Percentiles rank a stretch among this genome's conserved stretches.
phyloP scores from a whole-genome alignment of 192 early-diverging fungal genomes.

The Chytriomyces sp. region DNA sequence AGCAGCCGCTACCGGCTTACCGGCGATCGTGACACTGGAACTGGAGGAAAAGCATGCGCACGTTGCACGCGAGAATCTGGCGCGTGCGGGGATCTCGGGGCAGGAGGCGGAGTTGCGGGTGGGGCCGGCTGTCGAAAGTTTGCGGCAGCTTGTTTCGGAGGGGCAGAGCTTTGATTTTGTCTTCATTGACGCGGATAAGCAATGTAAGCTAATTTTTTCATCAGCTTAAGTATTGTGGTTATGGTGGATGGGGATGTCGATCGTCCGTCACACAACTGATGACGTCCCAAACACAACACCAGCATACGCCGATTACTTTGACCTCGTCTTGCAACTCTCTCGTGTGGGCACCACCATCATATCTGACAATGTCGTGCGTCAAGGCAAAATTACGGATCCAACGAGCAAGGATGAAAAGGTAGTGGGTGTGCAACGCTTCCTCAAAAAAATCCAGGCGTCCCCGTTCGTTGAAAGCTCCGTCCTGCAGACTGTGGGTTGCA shows the following conservation, averaged over 20 bases:
- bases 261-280: neutral
- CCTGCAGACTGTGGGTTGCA: constrained; percentile 10
- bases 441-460: neutral
- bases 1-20: neutral
- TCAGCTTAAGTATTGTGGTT: too few species aligned
- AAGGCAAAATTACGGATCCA: neutral
- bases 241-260: neutral
- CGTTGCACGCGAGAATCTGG: constrained; percentile 10
- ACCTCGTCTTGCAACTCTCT: neutral
- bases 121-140: neutral
- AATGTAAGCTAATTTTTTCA: too few species aligned
- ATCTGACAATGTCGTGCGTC: constrained; percentile 8
- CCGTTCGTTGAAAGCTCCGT: neutral
- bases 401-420: too few species aligned
- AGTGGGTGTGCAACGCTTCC: neutral
- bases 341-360: constrained; percentile 1
- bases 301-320: neutral
- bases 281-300: neutral
- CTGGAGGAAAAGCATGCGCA: neutral
- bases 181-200: constrained; percentile 14
- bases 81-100: neutral
- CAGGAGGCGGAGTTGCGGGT: neutral
- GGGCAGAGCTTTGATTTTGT: constrained; percentile 7
- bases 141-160: neutral
- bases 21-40: constrained; percentile 9